phyloP scores from a whole-genome alignment of 139 green algal species.

The Mesotaenium endlicherianum region DNA sequence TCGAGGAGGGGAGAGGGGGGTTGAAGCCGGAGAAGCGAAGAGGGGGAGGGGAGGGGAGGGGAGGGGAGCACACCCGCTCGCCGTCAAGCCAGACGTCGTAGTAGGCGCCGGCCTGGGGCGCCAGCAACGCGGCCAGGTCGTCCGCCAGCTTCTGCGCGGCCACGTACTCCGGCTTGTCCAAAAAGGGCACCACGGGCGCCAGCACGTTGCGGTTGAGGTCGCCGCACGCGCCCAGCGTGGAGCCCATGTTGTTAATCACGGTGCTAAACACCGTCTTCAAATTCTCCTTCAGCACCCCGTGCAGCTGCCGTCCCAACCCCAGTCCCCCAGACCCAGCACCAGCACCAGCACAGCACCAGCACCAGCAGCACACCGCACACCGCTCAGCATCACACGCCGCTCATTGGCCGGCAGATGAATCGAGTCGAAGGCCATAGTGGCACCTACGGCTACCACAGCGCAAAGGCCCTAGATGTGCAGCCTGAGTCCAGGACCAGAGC shows the following conservation, averaged over 20 bases:
- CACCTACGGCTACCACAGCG: too few species aligned
- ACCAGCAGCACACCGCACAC: too few species aligned
- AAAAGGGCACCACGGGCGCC: slow-evolving; percentile 73
- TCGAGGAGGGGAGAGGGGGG: background rate
- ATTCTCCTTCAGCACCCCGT: slow-evolving; percentile 97
- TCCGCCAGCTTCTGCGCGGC: slow-evolving; percentile 54
- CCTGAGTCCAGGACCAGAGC: too few species aligned
- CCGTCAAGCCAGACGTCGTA: slow-evolving; percentile 99
- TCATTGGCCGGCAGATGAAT: too few species aligned
- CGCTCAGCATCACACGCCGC: too few species aligned
- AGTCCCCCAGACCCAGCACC: background rate
- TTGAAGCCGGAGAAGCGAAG: background rate
- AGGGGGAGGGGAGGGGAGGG: background rate
- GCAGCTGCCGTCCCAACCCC: slow-evolving; percentile 71
- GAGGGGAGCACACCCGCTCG: slow-evolving; percentile 80
- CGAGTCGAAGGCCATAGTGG: too few species aligned
- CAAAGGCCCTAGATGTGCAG: too few species aligned
- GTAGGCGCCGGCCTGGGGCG: slow-evolving; percentile 92
- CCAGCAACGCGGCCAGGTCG: slow-evolving; percentile 78
- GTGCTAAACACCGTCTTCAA: slow-evolving; percentile 94
- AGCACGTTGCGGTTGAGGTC: slow-evolving; percentile 98
- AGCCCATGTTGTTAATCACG: slow-evolving; percentile 98
- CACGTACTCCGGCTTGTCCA: slow-evolving; percentile 81
- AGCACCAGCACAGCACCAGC: too few species aligned
- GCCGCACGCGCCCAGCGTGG: slow-evolving; percentile 91